Conservation (phyloP, 2,329 filamentous ascomycete genomes). For the Bipolaris sorokiniana region DNA sequence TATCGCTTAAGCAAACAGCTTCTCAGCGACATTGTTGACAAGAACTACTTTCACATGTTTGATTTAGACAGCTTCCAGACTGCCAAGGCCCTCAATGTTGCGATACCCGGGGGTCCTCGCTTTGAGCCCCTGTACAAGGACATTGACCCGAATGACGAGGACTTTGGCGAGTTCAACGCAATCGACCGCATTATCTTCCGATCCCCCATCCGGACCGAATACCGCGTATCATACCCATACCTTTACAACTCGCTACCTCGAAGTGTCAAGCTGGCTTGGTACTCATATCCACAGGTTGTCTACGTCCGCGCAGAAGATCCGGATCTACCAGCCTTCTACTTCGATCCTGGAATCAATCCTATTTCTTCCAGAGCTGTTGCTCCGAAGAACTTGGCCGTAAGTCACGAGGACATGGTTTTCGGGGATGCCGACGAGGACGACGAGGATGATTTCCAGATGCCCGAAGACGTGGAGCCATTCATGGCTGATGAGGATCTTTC, state of each 20-base stretch:
- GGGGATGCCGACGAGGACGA: conserved; percentile 86
- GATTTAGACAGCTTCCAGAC: conserved; percentile 94
- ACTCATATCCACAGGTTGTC: conserved; percentile 90
- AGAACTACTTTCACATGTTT: conserved; percentile 98
- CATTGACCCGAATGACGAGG: conserved; percentile 97
- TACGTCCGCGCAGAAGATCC: conserved; percentile 88
- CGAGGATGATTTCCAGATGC: conserved; percentile 82
- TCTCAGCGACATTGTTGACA: conserved; percentile 88
- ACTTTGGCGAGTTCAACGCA: conserved; percentile 99
- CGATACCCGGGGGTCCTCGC: conserved; percentile 93
- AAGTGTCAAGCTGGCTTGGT: conserved; percentile 92
- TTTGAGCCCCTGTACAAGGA: conserved; percentile 99
- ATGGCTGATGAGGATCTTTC: conserved; percentile 87
- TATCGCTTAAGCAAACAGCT: conserved; percentile 91
- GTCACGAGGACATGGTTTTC: conserved; percentile 93
- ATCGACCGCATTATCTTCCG: conserved; percentile 99
- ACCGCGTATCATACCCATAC: conserved; percentile 90
- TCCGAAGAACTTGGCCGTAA: conserved; percentile 89
- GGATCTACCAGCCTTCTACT: conserved; percentile 93
- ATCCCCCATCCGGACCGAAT: conserved; percentile 91
- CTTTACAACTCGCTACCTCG: conserved; percentile 95
- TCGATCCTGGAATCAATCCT: conserved; percentile 96
- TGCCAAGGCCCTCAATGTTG: conserved; percentile 95
- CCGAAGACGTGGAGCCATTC: conserved; percentile 82
- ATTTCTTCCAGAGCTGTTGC: conserved; percentile 94